Conservation (phyloP, 495 filamentous ascomycete species). For the Beverwykella pulmonaria region DNA sequence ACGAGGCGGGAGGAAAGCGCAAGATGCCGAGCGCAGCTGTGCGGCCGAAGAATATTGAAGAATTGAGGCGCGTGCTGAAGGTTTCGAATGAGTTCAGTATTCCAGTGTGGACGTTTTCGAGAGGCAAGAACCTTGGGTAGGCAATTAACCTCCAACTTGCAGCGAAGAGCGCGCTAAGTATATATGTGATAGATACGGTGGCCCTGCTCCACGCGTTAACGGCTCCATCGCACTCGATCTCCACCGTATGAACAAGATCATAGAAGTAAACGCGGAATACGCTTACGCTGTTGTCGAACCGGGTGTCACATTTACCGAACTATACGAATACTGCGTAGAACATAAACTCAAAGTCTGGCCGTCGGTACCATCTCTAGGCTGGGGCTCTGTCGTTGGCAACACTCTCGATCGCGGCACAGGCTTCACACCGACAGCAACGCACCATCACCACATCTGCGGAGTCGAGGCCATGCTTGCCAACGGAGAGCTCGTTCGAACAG, state of each 20-base stretch:
- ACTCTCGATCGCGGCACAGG: constrained; percentile 39
- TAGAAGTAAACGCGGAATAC: constrained; percentile 36
- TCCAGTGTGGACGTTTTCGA: constrained; percentile 27
- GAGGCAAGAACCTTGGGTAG: constrained; percentile 31
- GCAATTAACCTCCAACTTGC: background rate
- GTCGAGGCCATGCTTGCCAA: constrained; percentile 39
- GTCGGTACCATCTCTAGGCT: constrained; percentile 37
- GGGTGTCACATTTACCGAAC: constrained; percentile 39
- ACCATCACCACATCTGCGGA: constrained; percentile 40
- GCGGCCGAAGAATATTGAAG: constrained; percentile 37
- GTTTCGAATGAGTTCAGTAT: constrained; percentile 22
- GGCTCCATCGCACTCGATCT: constrained; percentile 30
- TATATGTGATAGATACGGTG: constrained; percentile 14
- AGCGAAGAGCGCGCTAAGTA: too few relatives aligned
- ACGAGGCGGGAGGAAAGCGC: constrained; percentile 42
- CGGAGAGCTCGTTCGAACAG: constrained; percentile 37
- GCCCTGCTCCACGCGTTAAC: constrained; percentile 32
- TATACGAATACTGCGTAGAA: constrained; percentile 36
- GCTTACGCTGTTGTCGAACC: constrained; percentile 39
- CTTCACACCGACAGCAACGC: constrained; percentile 39
- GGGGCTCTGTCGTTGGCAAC: constrained; percentile 40
- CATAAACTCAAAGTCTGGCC: constrained; percentile 38
- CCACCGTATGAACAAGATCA: constrained; percentile 33
- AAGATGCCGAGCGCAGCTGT: constrained; percentile 52
- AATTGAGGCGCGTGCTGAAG: constrained; percentile 17